A percentile compares a stretch with the other conserved stretches of the same genome.
Evolutionary conservation across 2,329 filamentous ascomycete species (phyloP).

Genomic region (Stagonosporopsis vannaccii): DNA sequence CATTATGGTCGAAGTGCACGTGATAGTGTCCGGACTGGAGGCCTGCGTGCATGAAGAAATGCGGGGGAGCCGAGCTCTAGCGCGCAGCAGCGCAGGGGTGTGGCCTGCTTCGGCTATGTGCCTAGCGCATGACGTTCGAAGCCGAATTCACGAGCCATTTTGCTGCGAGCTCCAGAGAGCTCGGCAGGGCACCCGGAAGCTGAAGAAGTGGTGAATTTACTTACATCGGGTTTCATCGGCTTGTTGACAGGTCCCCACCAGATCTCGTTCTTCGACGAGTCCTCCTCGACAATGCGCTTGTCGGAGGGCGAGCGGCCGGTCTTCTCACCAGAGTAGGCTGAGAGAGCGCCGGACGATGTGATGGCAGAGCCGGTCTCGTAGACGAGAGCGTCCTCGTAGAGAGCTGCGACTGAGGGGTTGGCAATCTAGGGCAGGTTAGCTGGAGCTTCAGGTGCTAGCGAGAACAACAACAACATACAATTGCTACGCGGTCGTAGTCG

Average conservation of each 20-base stretch:
- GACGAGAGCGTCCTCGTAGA: conserved; percentile 98
- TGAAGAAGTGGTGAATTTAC: conserved; percentile 42
- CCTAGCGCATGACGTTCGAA: conserved; percentile 47
- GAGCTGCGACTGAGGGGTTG: conserved; percentile 92
- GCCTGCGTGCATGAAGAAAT: conserved; percentile 35
- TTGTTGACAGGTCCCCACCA: conserved; percentile 99
- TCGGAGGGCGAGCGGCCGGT: conserved; percentile 95
- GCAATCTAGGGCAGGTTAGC: conserved; percentile 62
- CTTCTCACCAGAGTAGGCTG: conserved; percentile 97
- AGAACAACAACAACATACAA: conserved; percentile 67
- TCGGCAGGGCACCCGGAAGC: conserved; percentile 23
- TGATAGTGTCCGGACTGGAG: conserved; percentile 21
- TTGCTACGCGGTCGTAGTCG: conserved; percentile 97
- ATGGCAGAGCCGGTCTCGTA: conserved; percentile 98
- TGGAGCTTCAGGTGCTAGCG: not conserved
- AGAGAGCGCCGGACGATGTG: conserved; percentile 92
- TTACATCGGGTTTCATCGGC: conserved; percentile 96
- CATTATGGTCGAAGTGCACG: conserved; percentile 34
- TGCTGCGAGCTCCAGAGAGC: conserved; percentile 18
- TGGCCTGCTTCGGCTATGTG: conserved; percentile 40
- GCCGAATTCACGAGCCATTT: conserved; percentile 36
- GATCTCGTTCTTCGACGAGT: conserved; percentile 85
- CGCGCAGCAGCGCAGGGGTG: conserved; percentile 37
- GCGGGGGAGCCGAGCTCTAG: conserved; percentile 45
- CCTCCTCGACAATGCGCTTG: conserved; percentile 96